Percentiles rank a stretch among this genome's conserved stretches.
These are phyloP conservation scores for Colletotrichum liriopes DNA, from an alignment of 2,329 filamentous ascomycete genomes.

Conservation along the genomic window DNA sequence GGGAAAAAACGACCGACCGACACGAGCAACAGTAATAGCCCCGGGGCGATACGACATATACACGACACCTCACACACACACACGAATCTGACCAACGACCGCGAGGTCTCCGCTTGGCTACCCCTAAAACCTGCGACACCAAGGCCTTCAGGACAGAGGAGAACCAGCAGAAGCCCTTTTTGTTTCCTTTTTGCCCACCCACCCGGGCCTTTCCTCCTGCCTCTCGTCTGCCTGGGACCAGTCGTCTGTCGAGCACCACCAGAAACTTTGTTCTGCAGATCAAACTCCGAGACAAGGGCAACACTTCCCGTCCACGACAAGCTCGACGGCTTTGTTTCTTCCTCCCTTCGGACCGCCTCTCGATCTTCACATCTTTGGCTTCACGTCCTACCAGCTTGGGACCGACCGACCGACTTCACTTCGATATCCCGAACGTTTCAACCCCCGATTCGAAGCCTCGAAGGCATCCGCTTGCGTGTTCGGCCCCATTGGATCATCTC, in stretches of 20 bases:
- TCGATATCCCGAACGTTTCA: slow-evolving; percentile 25
- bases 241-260: slow-evolving; percentile 35
- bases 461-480: slow-evolving; percentile 16
- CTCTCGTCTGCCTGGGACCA: slow-evolving; percentile 9
- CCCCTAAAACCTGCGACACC: slow-evolving; percentile 57
- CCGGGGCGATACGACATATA: slow-evolving; percentile 38
- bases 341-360: slow-evolving; percentile 24
- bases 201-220: slow-evolving; percentile 48
- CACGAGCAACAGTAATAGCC: slow-evolving; percentile 40
- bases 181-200: slow-evolving; percentile 14
- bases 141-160: slow-evolving; percentile 51
- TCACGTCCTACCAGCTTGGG: slow-evolving; percentile 20
- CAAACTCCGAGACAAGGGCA: slow-evolving; percentile 44
- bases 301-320: slow-evolving; percentile 23
- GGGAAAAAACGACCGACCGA: slow-evolving; percentile 26
- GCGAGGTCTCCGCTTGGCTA: slow-evolving; percentile 23
- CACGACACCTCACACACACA: slow-evolving; percentile 30
- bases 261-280: slow-evolving; percentile 48
- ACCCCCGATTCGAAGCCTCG: slow-evolving; percentile 21
- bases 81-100: slow-evolving; percentile 27
- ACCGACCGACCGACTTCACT: slow-evolving; percentile 21
- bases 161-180: slow-evolving; percentile 42
- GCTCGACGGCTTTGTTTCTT: slow-evolving; percentile 26
- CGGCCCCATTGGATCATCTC: slow-evolving; percentile 1
- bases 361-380: slow-evolving; percentile 35